Conservation (phyloP, 306 rosid species). For the Biancaea sappan region DNA sequence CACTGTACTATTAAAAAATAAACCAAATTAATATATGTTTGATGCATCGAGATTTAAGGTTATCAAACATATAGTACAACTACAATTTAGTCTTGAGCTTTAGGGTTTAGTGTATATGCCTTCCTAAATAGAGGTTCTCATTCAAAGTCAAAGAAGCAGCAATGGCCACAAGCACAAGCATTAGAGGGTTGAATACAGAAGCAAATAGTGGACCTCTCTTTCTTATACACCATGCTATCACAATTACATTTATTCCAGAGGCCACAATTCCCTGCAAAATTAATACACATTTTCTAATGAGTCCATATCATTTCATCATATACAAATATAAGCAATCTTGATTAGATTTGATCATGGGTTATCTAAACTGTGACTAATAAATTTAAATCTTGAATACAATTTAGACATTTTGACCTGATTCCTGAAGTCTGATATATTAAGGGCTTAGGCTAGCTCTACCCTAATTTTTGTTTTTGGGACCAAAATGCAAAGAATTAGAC, state of each 20-base stretch:
- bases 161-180: slow-evolving; percentile 36
- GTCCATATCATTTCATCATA: not conserved
- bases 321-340: not conserved
- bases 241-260: slow-evolving; percentile 29
- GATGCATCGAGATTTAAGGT: not conserved
- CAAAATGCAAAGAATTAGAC: too few relatives aligned
- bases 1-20: slow-evolving; percentile 11
- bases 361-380: too few relatives aligned
- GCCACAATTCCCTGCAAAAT: slow-evolving; percentile 37
- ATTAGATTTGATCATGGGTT: too few relatives aligned
- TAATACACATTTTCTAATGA: not conserved
- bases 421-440: too few relatives aligned
- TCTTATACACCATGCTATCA: slow-evolving; percentile 33
- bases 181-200: slow-evolving; percentile 36
- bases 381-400: too few relatives aligned
- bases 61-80: too few relatives aligned
- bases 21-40: not conserved
- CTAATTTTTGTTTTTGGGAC: too few relatives aligned
- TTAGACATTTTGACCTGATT: too few relatives aligned
- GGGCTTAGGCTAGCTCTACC: too few relatives aligned
- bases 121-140: slow-evolving; percentile 37
- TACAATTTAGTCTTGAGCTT: too few relatives aligned
- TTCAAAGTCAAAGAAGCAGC: slow-evolving; percentile 32
- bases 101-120: not conserved
- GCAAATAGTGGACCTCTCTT: slow-evolving; percentile 41